Conservation (phyloP, 31 red algal genomes). For the Asparagopsis taxiformis region DNA sequence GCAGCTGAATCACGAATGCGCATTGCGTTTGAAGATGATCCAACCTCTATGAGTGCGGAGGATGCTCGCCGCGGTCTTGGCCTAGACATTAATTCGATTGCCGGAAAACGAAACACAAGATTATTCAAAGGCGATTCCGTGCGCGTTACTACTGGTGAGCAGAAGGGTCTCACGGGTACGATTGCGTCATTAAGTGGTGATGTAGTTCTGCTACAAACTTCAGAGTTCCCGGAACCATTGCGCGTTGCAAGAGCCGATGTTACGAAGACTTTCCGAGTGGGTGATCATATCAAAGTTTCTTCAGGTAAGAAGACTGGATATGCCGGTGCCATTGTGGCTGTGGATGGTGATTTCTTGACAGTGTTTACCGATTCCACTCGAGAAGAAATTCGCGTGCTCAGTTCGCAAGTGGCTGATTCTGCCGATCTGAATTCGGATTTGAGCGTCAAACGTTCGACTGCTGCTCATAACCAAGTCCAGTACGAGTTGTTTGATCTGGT, state of each 20-base stretch:
- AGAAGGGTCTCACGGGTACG: constrained; percentile 74
- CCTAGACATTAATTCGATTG: constrained; percentile 61
- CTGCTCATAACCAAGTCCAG: constrained; percentile 13
- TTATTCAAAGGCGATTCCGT: constrained; percentile 87
- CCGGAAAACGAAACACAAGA: constrained; percentile 56
- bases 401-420: constrained; percentile 73
- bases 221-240: constrained; percentile 59
- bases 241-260: constrained; percentile 54
- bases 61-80: constrained; percentile 45
- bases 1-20: constrained; percentile 72
- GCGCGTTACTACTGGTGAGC: constrained; percentile 70
- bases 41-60: constrained; percentile 36
- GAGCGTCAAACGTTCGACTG: constrained; percentile 3
- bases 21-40: constrained; percentile 24
- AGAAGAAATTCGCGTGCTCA: constrained; percentile 73
- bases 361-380: constrained; percentile 81
- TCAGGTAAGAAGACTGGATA: constrained; percentile 74
- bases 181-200: constrained; percentile 62
- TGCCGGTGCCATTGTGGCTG: constrained; percentile 80
- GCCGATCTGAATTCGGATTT: constrained; percentile 61
- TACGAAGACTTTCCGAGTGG: constrained; percentile 77
- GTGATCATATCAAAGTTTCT: constrained; percentile 76
- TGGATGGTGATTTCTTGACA: constrained; percentile 76
- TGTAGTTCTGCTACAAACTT: constrained; percentile 49
- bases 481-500: constrained; percentile 94